Evolutionary conservation across 202 grass and related monocot genomes (phyloP).

Genomic region (Digitaria exilis): DNA sequence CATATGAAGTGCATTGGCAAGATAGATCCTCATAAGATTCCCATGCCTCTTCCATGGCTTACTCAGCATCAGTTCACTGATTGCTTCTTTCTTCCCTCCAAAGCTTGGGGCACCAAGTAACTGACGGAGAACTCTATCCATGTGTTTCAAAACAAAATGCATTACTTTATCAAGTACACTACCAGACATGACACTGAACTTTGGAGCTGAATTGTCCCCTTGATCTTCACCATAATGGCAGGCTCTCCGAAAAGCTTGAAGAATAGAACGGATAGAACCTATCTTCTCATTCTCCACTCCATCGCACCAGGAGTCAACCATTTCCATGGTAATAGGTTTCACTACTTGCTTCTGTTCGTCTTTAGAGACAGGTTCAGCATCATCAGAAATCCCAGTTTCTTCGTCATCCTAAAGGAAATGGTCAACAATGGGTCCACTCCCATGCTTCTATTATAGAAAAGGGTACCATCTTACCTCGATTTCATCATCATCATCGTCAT

Average conservation of each 20-base stretch:
- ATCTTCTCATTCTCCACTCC: constrained; percentile 60
- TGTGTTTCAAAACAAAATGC: constrained; percentile 88
- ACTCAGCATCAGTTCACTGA: constrained; percentile 65
- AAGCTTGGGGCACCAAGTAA: constrained; percentile 69
- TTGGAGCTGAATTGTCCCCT: constrained; percentile 59
- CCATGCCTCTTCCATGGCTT: constrained; percentile 76
- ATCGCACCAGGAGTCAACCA: constrained; percentile 84
- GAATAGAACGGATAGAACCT: constrained; percentile 66
- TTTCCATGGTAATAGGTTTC: constrained; percentile 83
- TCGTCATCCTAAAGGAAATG: constrained; percentile 55
- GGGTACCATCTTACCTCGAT: constrained; percentile 60
- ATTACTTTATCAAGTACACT: constrained; percentile 91
- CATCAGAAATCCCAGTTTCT: constrained; percentile 34
- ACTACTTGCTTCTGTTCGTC: constrained; percentile 49
- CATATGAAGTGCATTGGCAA: constrained; percentile 85
- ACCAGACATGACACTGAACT: constrained; percentile 83
- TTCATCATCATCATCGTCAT: constrained; percentile 40
- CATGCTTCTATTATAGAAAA: constrained; percentile 11
- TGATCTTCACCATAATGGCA: constrained; percentile 90
- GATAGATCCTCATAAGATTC: constrained; percentile 82
- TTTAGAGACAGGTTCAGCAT: constrained; percentile 47
- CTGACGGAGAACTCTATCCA: constrained; percentile 76
- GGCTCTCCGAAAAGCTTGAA: constrained; percentile 79
- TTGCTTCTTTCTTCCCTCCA: constrained; percentile 85
- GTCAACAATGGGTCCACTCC: constrained; percentile 20